phyloP scores from a whole-genome alignment of 805 yeast species.

The Candida boleticola region DNA sequence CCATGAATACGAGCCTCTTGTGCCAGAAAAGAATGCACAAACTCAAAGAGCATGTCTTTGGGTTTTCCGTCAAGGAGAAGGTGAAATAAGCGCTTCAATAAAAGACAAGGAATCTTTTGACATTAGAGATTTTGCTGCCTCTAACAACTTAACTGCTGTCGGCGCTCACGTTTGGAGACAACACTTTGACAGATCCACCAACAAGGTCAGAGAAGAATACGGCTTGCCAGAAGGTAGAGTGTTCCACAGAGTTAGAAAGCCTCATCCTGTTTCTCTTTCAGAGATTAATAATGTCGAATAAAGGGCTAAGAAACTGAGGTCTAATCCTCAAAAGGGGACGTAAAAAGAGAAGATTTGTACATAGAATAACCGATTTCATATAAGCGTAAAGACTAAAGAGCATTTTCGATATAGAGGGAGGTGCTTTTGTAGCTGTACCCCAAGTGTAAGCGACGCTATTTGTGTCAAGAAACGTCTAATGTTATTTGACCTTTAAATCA shows the following conservation, averaged over 20 bases:
- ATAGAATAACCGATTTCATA: no score
- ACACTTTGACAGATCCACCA: constrained; percentile 73
- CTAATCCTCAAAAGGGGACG: no score
- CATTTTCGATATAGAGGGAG: no score
- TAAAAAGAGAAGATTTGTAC: no score
- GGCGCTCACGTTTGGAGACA: constrained; percentile 95
- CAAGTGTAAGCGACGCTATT: no score
- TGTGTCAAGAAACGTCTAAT: no score
- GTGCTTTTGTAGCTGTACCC: no score
- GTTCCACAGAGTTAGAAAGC: constrained; percentile 58
- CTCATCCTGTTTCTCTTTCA: constrained; percentile 15
- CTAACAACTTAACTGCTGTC: constrained; percentile 62
- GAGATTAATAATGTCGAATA: constrained; percentile 3
- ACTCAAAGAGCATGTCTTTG: constrained; percentile 82
- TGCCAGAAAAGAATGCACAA: constrained; percentile 85
- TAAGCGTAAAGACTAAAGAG: no score
- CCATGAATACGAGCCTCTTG: constrained; percentile 71
- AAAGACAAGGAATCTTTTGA: constrained; percentile 55
- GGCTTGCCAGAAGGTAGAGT: constrained; percentile 77
- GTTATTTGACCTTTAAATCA: no score
- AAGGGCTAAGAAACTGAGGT: neutral
- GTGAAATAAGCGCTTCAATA: constrained; percentile 16
- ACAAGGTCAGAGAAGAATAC: constrained; percentile 63
- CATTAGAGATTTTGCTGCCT: constrained; percentile 63
- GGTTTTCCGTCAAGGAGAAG: constrained; percentile 73